Evolutionary conservation across 306 rosid species (phyloP), one percentile per base, ranked within the genome.

Genomic region (Quercus alba): DNA sequence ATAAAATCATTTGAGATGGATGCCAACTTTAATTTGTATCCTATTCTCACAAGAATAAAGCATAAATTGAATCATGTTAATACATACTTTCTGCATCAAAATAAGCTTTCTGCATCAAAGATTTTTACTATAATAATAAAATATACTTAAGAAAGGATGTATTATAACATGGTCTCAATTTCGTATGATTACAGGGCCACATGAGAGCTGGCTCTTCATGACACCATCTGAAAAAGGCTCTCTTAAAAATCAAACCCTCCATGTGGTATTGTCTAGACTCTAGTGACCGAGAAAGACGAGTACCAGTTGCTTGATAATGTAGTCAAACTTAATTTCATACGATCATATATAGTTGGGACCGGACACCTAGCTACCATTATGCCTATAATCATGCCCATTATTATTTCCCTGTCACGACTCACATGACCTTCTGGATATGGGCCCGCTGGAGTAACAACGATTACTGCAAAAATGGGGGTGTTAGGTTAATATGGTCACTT

Each of bases 131-230:
- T 49, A 49, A 49, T 49, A 49, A 12, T 12, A 49, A 49, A 41
- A 3, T 41, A 10, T 38, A 41, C 46, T 41, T 41, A 41, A 41
- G 46, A 41, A 41, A 41, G 46, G 46, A 41, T 41, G 46, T 41
- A 41, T 41, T 41, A 41, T 41, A 41, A 49, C 54, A 12, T 49
- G 17, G 54, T 49, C 54, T 49, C 54, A 49, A 49, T 49, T 31
- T 30, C 31, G 21, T 35, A 74, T 78, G 61, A 78, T 83, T 58
- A 58, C 75, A 67, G 26, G 21, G 7, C n/a, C 75, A 52, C 80
- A 75, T 75, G 84, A 21, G 35, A 26, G 11, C 31, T 49, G 54
- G 54, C 17, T 49, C 54, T 49, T 49, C 54, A 49, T 49, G 54
- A 12, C 54, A 49, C 17, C 54, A 3, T 49, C 54, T 49, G 54